These are phyloP conservation scores for Talinum fruticosum DNA, from an alignment of 148 eudicot genomes.

Conservation along the genomic window DNA sequence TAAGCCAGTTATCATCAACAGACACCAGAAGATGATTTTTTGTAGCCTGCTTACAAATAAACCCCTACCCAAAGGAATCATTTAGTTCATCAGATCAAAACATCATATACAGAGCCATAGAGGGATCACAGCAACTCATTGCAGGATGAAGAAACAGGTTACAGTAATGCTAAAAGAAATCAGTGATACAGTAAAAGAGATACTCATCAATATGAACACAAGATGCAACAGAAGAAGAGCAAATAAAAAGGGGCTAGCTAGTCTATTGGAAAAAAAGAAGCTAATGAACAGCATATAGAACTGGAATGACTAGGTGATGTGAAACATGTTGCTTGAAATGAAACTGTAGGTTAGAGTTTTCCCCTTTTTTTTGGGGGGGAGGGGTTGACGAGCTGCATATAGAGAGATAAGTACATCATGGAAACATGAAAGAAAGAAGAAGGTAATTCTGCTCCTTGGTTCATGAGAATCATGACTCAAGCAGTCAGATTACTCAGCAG, in stretches of 20 bases:
- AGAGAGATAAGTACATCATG: no score
- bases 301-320: neutral
- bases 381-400: no score
- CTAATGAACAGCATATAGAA: neutral
- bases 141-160: neutral
- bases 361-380: no score
- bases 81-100: neutral
- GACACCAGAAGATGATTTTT: no score
- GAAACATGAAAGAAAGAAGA: neutral
- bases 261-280: neutral
- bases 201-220: neutral
- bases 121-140: neutral
- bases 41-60: neutral
- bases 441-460: neutral
- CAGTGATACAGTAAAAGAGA: neutral
- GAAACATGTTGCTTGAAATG: no score
- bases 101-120: neutral
- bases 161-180: neutral
- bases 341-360: no score
- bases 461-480: neutral
- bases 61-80: neutral
- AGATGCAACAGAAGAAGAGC: neutral
- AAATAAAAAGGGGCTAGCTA: neutral
- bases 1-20: no score
- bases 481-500: neutral